A percentile compares a stretch with the other conserved stretches of the same genome.
Evolutionary conservation across 2,329 filamentous ascomycete genomes (phyloP).

Genomic region (Plectosphaerella plurivora): DNA sequence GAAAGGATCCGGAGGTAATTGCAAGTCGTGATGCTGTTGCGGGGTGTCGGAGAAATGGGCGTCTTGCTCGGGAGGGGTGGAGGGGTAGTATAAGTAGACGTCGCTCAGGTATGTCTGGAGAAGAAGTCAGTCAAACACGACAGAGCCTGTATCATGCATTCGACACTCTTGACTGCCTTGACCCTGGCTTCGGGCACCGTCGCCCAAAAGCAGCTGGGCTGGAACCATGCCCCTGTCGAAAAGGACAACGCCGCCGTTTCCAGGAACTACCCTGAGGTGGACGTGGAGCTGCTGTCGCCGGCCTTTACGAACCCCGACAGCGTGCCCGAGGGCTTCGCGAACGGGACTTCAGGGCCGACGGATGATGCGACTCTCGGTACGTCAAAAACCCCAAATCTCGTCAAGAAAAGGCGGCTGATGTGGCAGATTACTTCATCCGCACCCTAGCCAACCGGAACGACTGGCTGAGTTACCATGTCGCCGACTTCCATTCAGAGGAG

Average conservation of each 20-base stretch:
- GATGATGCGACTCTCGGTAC: constrained; percentile 21
- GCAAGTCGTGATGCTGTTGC: background rate
- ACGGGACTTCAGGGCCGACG: constrained; percentile 23
- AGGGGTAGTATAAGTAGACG: no score
- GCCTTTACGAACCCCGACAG: constrained; percentile 19
- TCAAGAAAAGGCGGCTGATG: background rate
- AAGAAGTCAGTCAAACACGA: no score
- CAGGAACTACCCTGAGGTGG: constrained; percentile 21
- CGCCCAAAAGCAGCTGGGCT: constrained; percentile 12
- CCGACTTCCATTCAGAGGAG: constrained; percentile 22
- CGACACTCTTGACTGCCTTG: background rate
- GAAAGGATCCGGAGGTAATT: background rate
- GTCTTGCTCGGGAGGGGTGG: no score
- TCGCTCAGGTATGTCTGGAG: no score
- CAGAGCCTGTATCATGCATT: background rate
- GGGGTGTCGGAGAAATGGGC: background rate
- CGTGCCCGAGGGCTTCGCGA: constrained; percentile 16
- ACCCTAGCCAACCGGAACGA: constrained; percentile 19
- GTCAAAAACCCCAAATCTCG: background rate
- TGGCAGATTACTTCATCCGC: constrained; percentile 19
- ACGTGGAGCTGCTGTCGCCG: constrained; percentile 20
- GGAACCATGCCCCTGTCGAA: constrained; percentile 18
- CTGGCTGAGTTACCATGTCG: constrained; percentile 20
- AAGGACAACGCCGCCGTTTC: constrained; percentile 21
- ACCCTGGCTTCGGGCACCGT: constrained; percentile 9